Conservation (phyloP, 768 basidiomycete genomes). For the Mycena alexandri region DNA sequence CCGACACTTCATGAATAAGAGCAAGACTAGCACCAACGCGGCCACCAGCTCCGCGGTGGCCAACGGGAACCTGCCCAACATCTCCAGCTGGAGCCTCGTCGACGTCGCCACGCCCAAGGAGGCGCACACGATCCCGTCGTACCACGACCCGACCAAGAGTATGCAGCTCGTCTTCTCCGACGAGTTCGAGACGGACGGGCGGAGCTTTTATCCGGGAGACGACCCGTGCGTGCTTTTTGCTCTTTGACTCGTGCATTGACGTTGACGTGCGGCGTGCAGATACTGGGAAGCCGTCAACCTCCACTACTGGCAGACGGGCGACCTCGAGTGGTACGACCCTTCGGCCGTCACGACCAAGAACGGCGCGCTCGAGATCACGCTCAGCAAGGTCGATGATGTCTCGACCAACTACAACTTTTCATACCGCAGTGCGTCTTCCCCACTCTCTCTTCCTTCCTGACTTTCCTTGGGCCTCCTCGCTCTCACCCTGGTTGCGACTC, state of each 20-base stretch:
- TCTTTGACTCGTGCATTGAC: conserved; percentile 84
- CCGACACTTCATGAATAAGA: conserved; percentile 14
- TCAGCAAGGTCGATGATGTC: conserved; percentile 75
- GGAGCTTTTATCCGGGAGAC: conserved; percentile 85
- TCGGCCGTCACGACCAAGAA: conserved; percentile 75
- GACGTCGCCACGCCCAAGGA: conserved; percentile 71
- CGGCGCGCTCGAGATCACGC: conserved; percentile 76
- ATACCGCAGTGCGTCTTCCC: conserved; percentile 42
- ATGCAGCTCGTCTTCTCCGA: conserved; percentile 80
- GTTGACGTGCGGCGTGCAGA: conserved; percentile 61
- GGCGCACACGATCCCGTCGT: conserved; percentile 54
- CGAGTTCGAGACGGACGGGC: conserved; percentile 82
- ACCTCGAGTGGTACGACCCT: conserved; percentile 90
- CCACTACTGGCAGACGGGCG: conserved; percentile 83
- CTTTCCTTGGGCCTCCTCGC: no score
- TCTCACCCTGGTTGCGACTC: no score
- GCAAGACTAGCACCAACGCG: conserved; percentile 2
- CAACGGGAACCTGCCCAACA: conserved; percentile 30
- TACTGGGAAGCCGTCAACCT: conserved; percentile 87
- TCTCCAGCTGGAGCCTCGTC: conserved; percentile 32
- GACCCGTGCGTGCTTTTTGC: conserved; percentile 89
- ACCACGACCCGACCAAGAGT: conserved; percentile 40
- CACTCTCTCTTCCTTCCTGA: not conserved
- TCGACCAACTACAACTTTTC: conserved; percentile 50
- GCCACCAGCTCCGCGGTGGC: conserved; percentile 18